Percentiles rank a stretch among this genome's conserved stretches.
Conservation (phyloP, 192 early-diverging fungal species). For the Kappamyces sp. region DNA sequence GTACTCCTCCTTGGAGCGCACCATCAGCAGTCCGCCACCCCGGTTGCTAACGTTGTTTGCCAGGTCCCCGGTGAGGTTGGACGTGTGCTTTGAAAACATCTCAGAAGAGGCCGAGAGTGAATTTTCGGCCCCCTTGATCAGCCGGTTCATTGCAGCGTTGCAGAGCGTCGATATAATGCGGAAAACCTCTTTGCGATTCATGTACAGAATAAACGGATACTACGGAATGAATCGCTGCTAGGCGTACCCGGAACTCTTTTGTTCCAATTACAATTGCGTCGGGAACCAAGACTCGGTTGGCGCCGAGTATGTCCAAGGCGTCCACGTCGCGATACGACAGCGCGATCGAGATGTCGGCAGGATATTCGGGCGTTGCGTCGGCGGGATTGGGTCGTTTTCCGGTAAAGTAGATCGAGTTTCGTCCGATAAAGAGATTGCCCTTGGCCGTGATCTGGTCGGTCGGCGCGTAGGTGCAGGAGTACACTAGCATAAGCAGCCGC, state of each 20-base stretch:
- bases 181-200: slow-evolving; percentile 48
- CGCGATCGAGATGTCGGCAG: neutral
- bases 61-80: slow-evolving; percentile 49
- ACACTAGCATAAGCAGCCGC: slow-evolving; percentile 24
- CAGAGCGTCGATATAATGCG: slow-evolving; percentile 32
- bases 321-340: slow-evolving; percentile 36
- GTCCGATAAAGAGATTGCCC: slow-evolving; percentile 37
- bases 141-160: slow-evolving; percentile 51
- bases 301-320: slow-evolving; percentile 31
- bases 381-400: slow-evolving; percentile 4
- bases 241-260: slow-evolving; percentile 23
- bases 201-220: slow-evolving; percentile 41
- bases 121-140: slow-evolving; percentile 52
- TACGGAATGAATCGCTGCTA: neutral
- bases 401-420: slow-evolving; percentile 38
- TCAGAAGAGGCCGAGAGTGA: slow-evolving; percentile 44
- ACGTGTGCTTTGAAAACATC: slow-evolving; percentile 45
- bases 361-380: slow-evolving; percentile 1
- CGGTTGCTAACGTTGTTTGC: slow-evolving; percentile 32
- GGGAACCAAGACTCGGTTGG: slow-evolving; percentile 38
- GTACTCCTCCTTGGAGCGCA: slow-evolving; percentile 31
- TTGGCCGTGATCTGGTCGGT: slow-evolving; percentile 24
- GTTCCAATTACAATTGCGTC: slow-evolving; percentile 42
- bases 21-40: slow-evolving; percentile 38
- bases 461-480: slow-evolving; percentile 38